A percentile compares a stretch with the other conserved stretches of the same genome.
Conservation (phyloP, 306 rosid species). For the Erythrophleum fordii region DNA sequence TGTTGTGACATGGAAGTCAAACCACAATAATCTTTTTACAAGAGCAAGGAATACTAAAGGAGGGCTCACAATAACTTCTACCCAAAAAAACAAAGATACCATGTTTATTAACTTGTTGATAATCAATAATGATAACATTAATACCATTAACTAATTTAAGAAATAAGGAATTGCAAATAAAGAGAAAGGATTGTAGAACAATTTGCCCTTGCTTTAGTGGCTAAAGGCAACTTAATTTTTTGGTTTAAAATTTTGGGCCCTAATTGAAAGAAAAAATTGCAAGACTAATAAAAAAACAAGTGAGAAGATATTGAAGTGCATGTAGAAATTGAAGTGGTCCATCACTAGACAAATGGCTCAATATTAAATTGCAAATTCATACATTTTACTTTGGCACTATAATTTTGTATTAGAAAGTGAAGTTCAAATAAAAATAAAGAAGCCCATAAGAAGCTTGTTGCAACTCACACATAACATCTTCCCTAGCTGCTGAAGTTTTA, state of each 20-base stretch:
- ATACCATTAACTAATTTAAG: conserved; percentile 40
- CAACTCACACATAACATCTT: conserved; percentile 80
- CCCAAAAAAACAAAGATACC: too few species aligned
- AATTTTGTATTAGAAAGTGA: conserved; percentile 11
- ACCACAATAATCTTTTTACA: conserved; percentile 60
- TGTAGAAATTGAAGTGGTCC: background rate
- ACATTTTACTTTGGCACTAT: background rate
- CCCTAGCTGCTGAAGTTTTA: conserved; percentile 73
- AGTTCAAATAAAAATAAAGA: background rate
- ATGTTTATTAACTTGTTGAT: conserved; percentile 43
- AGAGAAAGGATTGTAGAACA: background rate
- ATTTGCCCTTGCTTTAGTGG: background rate
- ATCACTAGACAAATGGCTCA: background rate
- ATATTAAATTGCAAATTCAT: background rate
- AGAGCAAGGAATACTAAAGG: conserved; percentile 72
- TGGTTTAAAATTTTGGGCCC: background rate
- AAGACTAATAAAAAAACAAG: background rate
- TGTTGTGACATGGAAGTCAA: conserved; percentile 83
- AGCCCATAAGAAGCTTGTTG: background rate
- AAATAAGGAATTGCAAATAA: background rate
- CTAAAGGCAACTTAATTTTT: background rate
- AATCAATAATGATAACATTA: conserved; percentile 19
- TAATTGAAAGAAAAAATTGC: too few species aligned
- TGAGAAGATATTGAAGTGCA: background rate
- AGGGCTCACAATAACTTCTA: conserved; percentile 96